Conservation (phyloP, 148 eudicot species). For the Spergularia marina region DNA sequence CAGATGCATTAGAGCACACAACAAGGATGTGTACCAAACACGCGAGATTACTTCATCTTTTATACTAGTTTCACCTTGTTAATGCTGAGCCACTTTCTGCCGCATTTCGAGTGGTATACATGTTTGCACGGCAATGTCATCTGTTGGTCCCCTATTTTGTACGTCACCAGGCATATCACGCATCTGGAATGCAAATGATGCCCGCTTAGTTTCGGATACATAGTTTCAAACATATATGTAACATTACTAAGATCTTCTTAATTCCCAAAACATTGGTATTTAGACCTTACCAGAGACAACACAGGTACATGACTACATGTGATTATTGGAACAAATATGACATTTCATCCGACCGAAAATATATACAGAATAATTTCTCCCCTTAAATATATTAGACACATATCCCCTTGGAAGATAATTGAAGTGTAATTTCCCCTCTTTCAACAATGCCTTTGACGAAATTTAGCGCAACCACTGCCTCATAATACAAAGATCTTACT, state of each 20-base stretch:
- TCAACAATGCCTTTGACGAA: no score
- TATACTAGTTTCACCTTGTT: constrained; percentile 47
- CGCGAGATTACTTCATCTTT: not conserved
- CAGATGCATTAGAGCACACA: not conserved
- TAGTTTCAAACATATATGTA: no score
- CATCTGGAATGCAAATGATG: constrained; percentile 38
- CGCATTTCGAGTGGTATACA: constrained; percentile 62
- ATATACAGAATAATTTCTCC: no score
- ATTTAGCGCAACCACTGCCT: not conserved
- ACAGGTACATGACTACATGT: no score
- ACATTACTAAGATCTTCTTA: no score
- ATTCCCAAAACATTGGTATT: no score
- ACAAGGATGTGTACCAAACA: not conserved
- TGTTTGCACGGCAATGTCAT: constrained; percentile 73
- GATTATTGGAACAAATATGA: no score
- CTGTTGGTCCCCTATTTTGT: constrained; percentile 68
- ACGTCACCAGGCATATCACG: constrained; percentile 69
- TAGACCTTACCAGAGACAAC: no score
- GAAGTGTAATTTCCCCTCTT: no score
- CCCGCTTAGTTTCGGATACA: not conserved
- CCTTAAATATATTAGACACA: no score
- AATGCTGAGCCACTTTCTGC: constrained; percentile 76
- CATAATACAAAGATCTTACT: not conserved
- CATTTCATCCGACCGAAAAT: no score
- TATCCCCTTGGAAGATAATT: no score